Conservation (phyloP, 1,139 yeast species). For the Yamadazyma blattariae region DNA sequence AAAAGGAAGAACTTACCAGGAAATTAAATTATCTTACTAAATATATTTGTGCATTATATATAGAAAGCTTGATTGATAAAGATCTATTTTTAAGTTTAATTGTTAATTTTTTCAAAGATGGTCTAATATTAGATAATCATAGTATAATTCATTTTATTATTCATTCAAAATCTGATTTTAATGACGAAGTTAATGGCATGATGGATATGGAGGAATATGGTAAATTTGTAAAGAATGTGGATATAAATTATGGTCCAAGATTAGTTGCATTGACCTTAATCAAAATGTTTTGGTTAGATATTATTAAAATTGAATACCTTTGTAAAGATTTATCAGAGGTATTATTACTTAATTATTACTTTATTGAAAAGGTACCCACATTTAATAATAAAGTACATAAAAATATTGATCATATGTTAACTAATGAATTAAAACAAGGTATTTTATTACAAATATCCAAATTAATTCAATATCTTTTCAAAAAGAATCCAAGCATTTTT, state of each 20-base stretch:
- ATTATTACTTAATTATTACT: conserved; percentile 40
- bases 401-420: conserved; percentile 7
- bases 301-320: conserved; percentile 50
- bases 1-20: conserved; percentile 45
- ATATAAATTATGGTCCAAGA: conserved; percentile 36
- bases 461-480: conserved; percentile 50
- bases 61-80: conserved; percentile 65
- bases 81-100: conserved; percentile 62
- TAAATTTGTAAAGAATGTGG: conserved; percentile 16
- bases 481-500: conserved; percentile 62
- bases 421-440: conserved; percentile 19
- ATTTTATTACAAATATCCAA: conserved; percentile 26
- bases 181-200: conserved; percentile 1
- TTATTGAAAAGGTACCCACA: conserved; percentile 24
- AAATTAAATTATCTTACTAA: conserved; percentile 59
- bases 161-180: conserved; percentile 10
- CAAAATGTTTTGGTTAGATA: conserved; percentile 70
- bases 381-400: conserved; percentile 5
- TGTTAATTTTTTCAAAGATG: conserved; percentile 52
- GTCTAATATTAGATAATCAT: conserved; percentile 42
- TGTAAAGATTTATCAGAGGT: conserved; percentile 61
- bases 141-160: conserved; percentile 20
- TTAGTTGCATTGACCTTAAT: conserved; percentile 52
- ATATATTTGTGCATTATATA: conserved; percentile 60
- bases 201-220: conserved; percentile 8